phyloP scores from a whole-genome alignment of 2,329 filamentous ascomycete species.

The Penicillium sclerotigenum region DNA sequence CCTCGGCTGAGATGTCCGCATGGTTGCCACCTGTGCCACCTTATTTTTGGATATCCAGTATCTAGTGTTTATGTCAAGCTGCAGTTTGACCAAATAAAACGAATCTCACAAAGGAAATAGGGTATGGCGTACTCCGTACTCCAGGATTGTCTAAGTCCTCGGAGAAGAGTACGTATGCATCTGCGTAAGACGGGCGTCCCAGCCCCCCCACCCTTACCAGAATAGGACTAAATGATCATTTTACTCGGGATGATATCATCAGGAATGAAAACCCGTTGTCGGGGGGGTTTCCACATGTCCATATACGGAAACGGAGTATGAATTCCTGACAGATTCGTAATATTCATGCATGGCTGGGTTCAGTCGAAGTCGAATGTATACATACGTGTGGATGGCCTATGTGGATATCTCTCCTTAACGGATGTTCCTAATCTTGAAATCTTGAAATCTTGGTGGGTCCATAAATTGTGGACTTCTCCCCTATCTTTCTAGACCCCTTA shows the following conservation, averaged over 20 bases:
- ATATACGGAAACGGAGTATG: not conserved
- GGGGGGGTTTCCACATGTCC: not conserved
- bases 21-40: not conserved
- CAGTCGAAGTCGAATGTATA: not conserved
- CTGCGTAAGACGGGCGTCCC: slow-evolving; percentile 3
- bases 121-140: not conserved
- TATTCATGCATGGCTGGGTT: not conserved
- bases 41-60: not conserved
- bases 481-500: not conserved
- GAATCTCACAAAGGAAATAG: not conserved
- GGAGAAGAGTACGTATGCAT: slow-evolving; percentile 6
- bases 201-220: slow-evolving; percentile 1
- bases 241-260: slow-evolving; percentile 4
- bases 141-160: not conserved
- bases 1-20: not conserved
- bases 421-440: too few species aligned
- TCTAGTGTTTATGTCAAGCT: not conserved
- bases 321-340: not conserved
- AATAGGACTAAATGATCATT: slow-evolving; percentile 7
- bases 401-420: too few species aligned
- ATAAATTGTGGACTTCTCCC: slow-evolving; percentile 7
- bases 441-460: not conserved
- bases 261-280: slow-evolving; percentile 3
- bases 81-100: not conserved
- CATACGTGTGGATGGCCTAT: not conserved